Evolutionary conservation across 2,329 filamentous ascomycete genomes (phyloP).

Genomic region (Xylariomycetidae sp.): DNA sequence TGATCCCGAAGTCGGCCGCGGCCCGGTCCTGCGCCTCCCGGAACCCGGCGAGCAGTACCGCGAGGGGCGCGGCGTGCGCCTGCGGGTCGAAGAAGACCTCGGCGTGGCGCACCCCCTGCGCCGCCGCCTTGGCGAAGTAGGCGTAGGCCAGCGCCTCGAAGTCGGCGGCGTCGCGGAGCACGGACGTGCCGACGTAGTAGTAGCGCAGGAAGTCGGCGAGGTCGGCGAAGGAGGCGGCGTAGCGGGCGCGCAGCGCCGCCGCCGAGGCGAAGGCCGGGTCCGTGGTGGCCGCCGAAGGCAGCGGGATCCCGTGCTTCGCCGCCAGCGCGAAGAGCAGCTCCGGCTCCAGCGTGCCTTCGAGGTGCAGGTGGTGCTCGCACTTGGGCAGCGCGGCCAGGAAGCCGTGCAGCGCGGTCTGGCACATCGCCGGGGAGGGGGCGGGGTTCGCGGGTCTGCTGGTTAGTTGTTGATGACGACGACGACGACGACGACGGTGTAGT

Average conservation of each 20-base stretch:
- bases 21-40: constrained; percentile 54
- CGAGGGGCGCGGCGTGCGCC: constrained; percentile 61
- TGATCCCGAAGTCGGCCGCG: constrained; percentile 56
- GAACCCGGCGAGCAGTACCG: constrained; percentile 60
- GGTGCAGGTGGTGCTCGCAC: constrained; percentile 76
- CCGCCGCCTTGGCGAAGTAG: constrained; percentile 61
- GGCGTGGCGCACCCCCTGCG: constrained; percentile 62
- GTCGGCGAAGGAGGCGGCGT: constrained; percentile 57
- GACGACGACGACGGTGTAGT: too few species aligned
- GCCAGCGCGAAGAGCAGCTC: constrained; percentile 65
- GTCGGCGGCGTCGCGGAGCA: constrained; percentile 58
- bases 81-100: constrained; percentile 81
- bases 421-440: constrained; percentile 39
- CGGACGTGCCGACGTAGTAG: constrained; percentile 72
- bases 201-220: constrained; percentile 74
- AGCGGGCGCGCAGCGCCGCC: constrained; percentile 54
- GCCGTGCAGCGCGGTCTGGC: constrained; percentile 46
- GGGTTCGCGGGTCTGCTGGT: background rate
- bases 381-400: constrained; percentile 65
- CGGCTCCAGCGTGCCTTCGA: constrained; percentile 70
- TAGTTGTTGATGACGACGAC: background rate
- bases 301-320: constrained; percentile 55
- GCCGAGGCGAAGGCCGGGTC: constrained; percentile 59
- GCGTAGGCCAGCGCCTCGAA: constrained; percentile 67
- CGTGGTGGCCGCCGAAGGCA: constrained; percentile 46